A percentile compares a stretch with the other conserved stretches of the same genome.
Conservation (phyloP, 2,329 filamentous ascomycete genomes). For the Phialemonium atrogriseum region DNA sequence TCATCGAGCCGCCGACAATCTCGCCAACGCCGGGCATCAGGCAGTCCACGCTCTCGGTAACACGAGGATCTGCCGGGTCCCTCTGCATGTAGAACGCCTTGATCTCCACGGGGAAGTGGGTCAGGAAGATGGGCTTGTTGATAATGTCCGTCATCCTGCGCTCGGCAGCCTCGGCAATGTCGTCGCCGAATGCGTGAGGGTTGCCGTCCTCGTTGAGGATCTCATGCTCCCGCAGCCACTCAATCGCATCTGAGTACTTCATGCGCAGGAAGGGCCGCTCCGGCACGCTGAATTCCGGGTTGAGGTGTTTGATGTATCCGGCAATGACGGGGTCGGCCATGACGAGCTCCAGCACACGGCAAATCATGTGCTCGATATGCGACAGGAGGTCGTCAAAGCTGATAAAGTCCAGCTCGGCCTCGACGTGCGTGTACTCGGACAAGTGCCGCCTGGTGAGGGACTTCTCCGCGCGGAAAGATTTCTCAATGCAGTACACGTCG, state of each 20-base stretch:
- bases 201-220: slow-evolving; percentile 91
- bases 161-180: slow-evolving; percentile 96
- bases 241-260: slow-evolving; percentile 88
- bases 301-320: slow-evolving; percentile 71
- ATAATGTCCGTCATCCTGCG: slow-evolving; percentile 95
- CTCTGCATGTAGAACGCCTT: slow-evolving; percentile 99
- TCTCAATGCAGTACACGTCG: slow-evolving; percentile 96
- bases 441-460: slow-evolving; percentile 88
- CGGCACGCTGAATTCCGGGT: slow-evolving; percentile 81
- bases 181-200: slow-evolving; percentile 86
- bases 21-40: slow-evolving; percentile 85
- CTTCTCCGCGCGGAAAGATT: slow-evolving; percentile 97
- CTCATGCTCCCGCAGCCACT: slow-evolving; percentile 76
- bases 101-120: slow-evolving; percentile 94
- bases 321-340: slow-evolving; percentile 67
- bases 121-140: slow-evolving; percentile 90
- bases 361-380: slow-evolving; percentile 83
- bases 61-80: slow-evolving; percentile 66
- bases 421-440: slow-evolving; percentile 93
- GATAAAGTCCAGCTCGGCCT: slow-evolving; percentile 95
- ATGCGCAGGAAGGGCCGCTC: slow-evolving; percentile 86
- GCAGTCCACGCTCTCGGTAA: slow-evolving; percentile 54
- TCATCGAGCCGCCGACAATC: slow-evolving; percentile 95
- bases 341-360: slow-evolving; percentile 71
- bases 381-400: slow-evolving; percentile 79